Evolutionary conservation across 805 yeast genomes (phyloP).

Genomic region (Starmerella riodocensis): DNA sequence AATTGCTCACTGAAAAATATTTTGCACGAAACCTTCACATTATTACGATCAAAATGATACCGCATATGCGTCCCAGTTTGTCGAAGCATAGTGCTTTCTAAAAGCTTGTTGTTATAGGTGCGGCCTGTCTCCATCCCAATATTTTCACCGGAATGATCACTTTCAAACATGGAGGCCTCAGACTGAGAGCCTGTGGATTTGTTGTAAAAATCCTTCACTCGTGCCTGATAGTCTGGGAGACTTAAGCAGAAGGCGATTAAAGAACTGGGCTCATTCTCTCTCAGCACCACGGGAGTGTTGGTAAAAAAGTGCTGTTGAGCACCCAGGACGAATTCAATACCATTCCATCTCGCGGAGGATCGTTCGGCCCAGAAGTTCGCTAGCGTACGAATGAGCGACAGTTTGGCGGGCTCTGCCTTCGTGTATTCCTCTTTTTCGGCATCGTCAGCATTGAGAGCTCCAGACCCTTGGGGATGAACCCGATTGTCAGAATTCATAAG

Average conservation of each 20-base stretch:
- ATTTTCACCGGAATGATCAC: background rate
- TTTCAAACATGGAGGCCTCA: background rate
- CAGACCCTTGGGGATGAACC: too few species aligned
- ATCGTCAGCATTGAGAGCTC: background rate
- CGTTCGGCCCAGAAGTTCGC: slow-evolving; percentile 96
- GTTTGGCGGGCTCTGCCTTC: slow-evolving; percentile 10
- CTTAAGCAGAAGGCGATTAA: slow-evolving; percentile 84
- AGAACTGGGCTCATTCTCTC: slow-evolving; percentile 96
- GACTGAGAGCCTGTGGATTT: slow-evolving; percentile 8
- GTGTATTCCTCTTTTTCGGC: slow-evolving; percentile 8
- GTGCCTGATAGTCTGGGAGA: slow-evolving; percentile 64
- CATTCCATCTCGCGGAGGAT: slow-evolving; percentile 90
- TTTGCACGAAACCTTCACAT: slow-evolving; percentile 75
- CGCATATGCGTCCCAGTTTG: slow-evolving; percentile 80
- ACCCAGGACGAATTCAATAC: slow-evolving; percentile 66
- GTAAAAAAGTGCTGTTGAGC: slow-evolving; percentile 82
- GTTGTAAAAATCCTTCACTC: slow-evolving; percentile 34
- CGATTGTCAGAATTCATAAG: too few species aligned
- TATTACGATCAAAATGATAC: slow-evolving; percentile 81
- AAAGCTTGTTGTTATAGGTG: slow-evolving; percentile 14
- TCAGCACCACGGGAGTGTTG: slow-evolving; percentile 81
- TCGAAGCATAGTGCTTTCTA: slow-evolving; percentile 64
- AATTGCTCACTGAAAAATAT: slow-evolving; percentile 92
- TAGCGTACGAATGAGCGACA: slow-evolving; percentile 63
- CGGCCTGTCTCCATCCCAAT: background rate